phyloP scores from a whole-genome alignment of 2,329 filamentous ascomycete genomes.

The Diaporthe caulivora region DNA sequence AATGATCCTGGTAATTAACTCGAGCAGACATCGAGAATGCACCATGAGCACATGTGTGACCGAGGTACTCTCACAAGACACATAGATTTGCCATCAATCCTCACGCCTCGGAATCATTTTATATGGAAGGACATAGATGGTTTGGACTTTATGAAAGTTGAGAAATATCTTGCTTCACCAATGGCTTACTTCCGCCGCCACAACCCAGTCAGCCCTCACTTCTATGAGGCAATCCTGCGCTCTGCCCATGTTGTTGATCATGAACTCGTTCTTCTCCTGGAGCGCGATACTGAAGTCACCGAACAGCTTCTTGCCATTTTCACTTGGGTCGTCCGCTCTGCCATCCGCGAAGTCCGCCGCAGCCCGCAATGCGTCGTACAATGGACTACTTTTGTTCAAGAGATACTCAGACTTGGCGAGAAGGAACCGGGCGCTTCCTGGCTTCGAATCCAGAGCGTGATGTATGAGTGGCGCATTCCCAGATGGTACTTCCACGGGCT shows the following conservation, averaged over 20 bases:
- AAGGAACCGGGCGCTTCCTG: neutral
- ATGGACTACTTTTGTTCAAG: neutral
- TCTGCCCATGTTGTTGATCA: neutral
- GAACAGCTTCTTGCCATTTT: neutral
- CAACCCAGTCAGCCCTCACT: neutral
- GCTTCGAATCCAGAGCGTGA: neutral
- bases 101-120: neutral
- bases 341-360: slow-evolving; percentile 10
- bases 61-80: neutral
- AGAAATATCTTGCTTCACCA: neutral
- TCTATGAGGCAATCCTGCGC: neutral
- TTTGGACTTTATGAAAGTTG: neutral
- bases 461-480: too few relatives aligned
- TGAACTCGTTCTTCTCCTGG: neutral
- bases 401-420: slow-evolving; percentile 1
- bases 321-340: neutral
- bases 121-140: too few relatives aligned
- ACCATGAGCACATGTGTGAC: neutral
- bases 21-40: too few relatives aligned
- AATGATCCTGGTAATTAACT: neutral
- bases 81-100: neutral
- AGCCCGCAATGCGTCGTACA: neutral
- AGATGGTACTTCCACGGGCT: neutral
- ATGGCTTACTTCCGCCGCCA: too few relatives aligned
- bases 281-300: neutral